Conservation (phyloP, 441 rosid genomes). For the Theobroma grandiflorum region DNA sequence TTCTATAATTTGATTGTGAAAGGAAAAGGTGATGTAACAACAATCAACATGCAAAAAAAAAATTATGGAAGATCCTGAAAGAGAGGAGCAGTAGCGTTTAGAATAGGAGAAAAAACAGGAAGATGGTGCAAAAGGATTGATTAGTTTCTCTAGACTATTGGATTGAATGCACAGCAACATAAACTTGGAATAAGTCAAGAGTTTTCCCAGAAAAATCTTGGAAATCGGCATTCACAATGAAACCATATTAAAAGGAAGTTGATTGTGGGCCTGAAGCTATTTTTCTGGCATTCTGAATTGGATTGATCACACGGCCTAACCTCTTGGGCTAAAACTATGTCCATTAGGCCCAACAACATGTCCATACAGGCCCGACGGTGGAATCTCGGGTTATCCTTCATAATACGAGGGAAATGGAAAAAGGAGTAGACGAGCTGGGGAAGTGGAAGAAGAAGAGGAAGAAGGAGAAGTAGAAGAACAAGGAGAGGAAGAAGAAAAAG, state of each 20-base stretch:
- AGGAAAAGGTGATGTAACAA: conserved; percentile 3
- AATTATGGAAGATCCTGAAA: background rate
- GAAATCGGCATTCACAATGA: too few species aligned
- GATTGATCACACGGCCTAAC: background rate
- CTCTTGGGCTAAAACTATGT: background rate
- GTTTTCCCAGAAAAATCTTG: too few species aligned
- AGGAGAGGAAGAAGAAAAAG: background rate
- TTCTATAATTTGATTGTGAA: background rate
- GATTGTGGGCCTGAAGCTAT: background rate
- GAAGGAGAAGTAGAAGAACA: background rate
- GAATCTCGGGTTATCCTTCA: background rate
- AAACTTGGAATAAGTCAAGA: too few species aligned
- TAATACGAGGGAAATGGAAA: conserved; percentile 9
- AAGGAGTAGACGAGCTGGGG: background rate
- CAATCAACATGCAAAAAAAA: background rate
- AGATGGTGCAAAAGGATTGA: background rate
- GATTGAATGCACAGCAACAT: too few species aligned
- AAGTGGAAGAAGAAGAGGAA: background rate
- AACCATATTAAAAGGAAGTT: background rate
- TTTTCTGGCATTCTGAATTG: background rate
- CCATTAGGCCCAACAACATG: background rate
- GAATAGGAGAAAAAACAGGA: background rate
- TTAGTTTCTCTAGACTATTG: background rate
- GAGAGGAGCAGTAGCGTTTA: background rate
- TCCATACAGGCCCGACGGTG: background rate